Base-by-base conservation (phyloP, 495 filamentous ascomycete species). In the Penicillium lividum region DNA sequence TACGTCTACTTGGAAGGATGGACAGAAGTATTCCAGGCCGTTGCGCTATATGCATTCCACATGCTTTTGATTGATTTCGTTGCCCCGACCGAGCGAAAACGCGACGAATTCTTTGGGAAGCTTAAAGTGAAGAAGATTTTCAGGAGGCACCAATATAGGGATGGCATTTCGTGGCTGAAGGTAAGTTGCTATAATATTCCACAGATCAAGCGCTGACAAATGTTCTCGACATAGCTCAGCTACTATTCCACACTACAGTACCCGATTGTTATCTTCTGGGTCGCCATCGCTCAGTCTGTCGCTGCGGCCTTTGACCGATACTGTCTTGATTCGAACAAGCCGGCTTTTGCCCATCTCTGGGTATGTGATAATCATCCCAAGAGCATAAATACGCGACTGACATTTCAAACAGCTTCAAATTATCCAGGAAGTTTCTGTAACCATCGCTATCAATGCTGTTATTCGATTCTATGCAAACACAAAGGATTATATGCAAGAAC, bases 271-370 rank as follows among this genome's bases (percentile, higher is more conserved):
- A 50, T 63, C 4, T 56, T 71, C n/a, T 16, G 69, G n/a, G 38
- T 58, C 7, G 71, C 73, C 7, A 45, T 73, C 16, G 59, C 54
- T 10, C 66, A 67, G 9, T 63, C 60, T 51, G 68, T 75, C 55
- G 71, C 74, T 5, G 63, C 75, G 46, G 66, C 62, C 3, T 51
- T 59, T 0, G 62, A 54, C 2, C 38, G 65, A 1, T 75, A 70
- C 60, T 75, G 74, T 27, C 53, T 68, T 0, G 71, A 68, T 5
- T 65, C 64, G 15, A 57, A 52, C 8, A 52, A 64, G 8, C 31
- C 61, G 15, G 59, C 71, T 46, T 75, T 70, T 58, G 72, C 69
- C 29, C 69, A 75, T 58, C 47, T 74, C 8, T 77, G 74, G 72
- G 72, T 76, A 49, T 8, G 59, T 55, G 1, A 16, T 16, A 45